phyloP scores from a whole-genome alignment of 371 early-diverging fungal species.

The Rhizopus stolonifer region DNA sequence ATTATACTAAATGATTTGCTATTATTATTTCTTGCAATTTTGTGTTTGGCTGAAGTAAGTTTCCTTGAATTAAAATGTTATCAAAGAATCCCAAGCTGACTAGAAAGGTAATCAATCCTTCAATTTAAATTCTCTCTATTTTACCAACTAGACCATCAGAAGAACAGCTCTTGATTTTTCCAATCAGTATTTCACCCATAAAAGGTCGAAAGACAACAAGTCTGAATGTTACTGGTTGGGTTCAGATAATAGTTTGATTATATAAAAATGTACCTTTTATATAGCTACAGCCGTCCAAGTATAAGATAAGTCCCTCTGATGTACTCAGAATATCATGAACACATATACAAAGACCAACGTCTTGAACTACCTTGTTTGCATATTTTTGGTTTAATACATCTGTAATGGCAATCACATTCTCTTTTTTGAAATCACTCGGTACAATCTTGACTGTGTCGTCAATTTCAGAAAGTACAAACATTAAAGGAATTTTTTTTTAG shows the following conservation, averaged over 20 bases:
- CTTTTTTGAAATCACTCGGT: slow-evolving; percentile 76
- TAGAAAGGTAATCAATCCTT: slow-evolving; percentile 11
- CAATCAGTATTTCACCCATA: slow-evolving; percentile 82
- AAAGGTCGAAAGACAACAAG: slow-evolving; percentile 91
- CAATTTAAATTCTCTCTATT: neutral
- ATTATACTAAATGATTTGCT: neutral
- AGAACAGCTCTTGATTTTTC: slow-evolving; percentile 74
- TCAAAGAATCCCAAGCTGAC: slow-evolving; percentile 91
- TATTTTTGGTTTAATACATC: slow-evolving; percentile 90
- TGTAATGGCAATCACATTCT: slow-evolving; percentile 73
- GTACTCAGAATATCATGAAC: slow-evolving; percentile 78
- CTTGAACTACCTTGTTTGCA: slow-evolving; percentile 90
- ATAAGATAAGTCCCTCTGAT: slow-evolving; percentile 81
- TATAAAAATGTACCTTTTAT: slow-evolving; percentile 52
- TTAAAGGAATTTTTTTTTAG: too few species aligned
- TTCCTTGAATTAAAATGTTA: slow-evolving; percentile 82
- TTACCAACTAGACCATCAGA: slow-evolving; percentile 57
- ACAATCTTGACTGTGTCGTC: slow-evolving; percentile 84
- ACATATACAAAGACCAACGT: slow-evolving; percentile 88
- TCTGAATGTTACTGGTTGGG: slow-evolving; percentile 67
- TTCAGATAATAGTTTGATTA: neutral
- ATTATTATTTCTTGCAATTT: slow-evolving; percentile 50
- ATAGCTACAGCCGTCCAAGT: slow-evolving; percentile 80
- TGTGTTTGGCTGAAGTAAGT: slow-evolving; percentile 59
- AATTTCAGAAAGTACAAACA: slow-evolving; percentile 84